Evolutionary conservation across 2,329 filamentous ascomycete species (phyloP), one percentile per base, ranked within the genome.

Genomic region (Aspergillus fumigatiaffinis): DNA sequence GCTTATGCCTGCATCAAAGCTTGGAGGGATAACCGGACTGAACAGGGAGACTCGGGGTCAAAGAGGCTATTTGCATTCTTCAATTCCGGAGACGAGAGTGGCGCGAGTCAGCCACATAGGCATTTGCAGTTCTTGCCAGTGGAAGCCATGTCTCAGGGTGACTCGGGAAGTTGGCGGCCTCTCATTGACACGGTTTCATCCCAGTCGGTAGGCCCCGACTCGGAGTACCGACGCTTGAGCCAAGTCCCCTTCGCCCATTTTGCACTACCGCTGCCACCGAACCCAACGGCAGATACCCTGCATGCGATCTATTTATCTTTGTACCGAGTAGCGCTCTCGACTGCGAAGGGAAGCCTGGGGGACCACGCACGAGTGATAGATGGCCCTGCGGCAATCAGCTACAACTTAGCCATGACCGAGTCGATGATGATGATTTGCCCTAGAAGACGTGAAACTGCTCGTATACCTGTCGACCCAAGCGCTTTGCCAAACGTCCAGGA

Each of bases 351-450:
- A 54, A 71, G 23, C 64, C 49, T 54, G 44, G 52, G 51, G 49
- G 41, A 70, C 44, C 12, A 65, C 17, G 58, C 41, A 12, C 56
- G 26, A 35, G 25, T 53, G 3, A 64, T 59, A 1, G 66, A 70
- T 49, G 79, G 76, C 1, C 71, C 74, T 2, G 70, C 78, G 0
- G 73, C 75, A 0, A 79, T 85, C 49, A 84, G 81, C 67, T 85
- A 86, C 67, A 86, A 85, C 58, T 73, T 85, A 2, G 82, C 80
- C 9, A 81, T 85, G 77, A 85, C 82, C 0, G 76, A 75, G 3
- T 68, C 73, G 1, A 75, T 72, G 7, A 84, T 86, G 80, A 77
- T 80, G 53, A 79, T 86, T 21, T 76, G 79, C 38, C 82, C 82
- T 3, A 72, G 83, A 54, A 71, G 72, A 42, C 73, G 69, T 21